A percentile compares a stretch with the other conserved stretches of the same genome.
Conservation (phyloP, 176 grass and related monocot species). For the Phragmites australis region DNA sequence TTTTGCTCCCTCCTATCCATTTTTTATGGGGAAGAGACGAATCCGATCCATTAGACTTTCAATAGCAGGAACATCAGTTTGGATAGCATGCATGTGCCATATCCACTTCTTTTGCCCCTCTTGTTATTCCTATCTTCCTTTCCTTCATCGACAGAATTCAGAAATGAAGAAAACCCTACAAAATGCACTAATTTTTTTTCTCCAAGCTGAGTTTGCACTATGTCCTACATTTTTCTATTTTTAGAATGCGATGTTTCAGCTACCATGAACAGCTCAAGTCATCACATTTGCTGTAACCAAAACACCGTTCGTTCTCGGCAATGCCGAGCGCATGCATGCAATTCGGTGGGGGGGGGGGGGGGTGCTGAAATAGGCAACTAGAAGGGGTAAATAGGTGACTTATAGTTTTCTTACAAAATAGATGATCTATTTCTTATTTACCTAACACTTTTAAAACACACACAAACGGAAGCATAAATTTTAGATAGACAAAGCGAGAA, state of each 20-base stretch:
- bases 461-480: too few species aligned
- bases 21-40: constrained; percentile 14
- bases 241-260: constrained; percentile 26
- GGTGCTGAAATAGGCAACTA: too few species aligned
- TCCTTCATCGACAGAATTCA: not conserved
- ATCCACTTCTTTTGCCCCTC: not conserved
- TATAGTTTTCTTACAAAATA: too few species aligned
- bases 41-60: not conserved
- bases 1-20: constrained; percentile 17
- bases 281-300: not conserved
- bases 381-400: too few species aligned
- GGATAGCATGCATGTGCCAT: constrained; percentile 7
- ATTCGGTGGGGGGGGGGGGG: too few species aligned
- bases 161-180: not conserved
- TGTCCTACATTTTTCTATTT: not conserved
- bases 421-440: too few species aligned
- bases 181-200: too few species aligned
- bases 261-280: not conserved
- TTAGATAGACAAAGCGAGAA: too few species aligned
- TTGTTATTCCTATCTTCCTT: not conserved
- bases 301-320: not conserved
- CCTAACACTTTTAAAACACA: too few species aligned
- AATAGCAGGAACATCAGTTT: not conserved
- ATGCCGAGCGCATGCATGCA: not conserved
- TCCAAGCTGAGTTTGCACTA: too few species aligned